Percentiles rank a stretch among this genome's conserved stretches.
Evolutionary conservation across 352 stramenopile species (phyloP).

Genomic region (Phytophthora sojae): DNA sequence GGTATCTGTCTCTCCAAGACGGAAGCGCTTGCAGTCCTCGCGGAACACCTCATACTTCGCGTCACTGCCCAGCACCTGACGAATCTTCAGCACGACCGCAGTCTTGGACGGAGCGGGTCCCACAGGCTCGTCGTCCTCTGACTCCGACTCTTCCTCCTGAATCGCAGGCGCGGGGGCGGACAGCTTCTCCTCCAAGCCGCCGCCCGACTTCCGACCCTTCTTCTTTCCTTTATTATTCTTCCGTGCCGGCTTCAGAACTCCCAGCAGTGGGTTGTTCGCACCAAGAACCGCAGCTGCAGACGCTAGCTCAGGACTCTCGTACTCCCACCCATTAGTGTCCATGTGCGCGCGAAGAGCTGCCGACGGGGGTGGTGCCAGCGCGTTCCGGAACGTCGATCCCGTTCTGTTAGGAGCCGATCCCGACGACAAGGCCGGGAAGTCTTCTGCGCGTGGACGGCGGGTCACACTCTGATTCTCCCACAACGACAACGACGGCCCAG

Average conservation of each 20-base stretch:
- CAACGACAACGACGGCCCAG: conserved; percentile 50
- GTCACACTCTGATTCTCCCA: conserved; percentile 73
- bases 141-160: conserved; percentile 48
- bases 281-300: conserved; percentile 72
- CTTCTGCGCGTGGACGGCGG: conserved; percentile 54
- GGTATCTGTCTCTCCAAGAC: conserved; percentile 59
- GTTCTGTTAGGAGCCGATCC: conserved; percentile 27
- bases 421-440: conserved; percentile 70
- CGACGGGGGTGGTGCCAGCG: conserved; percentile 70
- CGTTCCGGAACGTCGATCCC: conserved; percentile 69
- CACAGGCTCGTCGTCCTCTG: conserved; percentile 44
- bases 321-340: conserved; percentile 74
- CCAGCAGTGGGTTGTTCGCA: conserved; percentile 83
- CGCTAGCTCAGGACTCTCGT: conserved; percentile 63
- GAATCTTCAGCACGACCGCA: conserved; percentile 80
- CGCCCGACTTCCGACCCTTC: conserved; percentile 35
- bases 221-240: conserved; percentile 76
- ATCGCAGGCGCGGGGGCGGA: conserved; percentile 16
- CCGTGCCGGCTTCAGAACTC: conserved; percentile 79
- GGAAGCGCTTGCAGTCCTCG: conserved; percentile 79
- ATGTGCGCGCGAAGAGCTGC: conserved; percentile 80
- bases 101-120: conserved; percentile 65
- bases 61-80: conserved; percentile 76
- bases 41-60: conserved; percentile 89
- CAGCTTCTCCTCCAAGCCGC: conserved; percentile 64